Evolutionary conservation across 768 basidiomycete genomes (phyloP).

Genomic region (Suillus placidus): DNA sequence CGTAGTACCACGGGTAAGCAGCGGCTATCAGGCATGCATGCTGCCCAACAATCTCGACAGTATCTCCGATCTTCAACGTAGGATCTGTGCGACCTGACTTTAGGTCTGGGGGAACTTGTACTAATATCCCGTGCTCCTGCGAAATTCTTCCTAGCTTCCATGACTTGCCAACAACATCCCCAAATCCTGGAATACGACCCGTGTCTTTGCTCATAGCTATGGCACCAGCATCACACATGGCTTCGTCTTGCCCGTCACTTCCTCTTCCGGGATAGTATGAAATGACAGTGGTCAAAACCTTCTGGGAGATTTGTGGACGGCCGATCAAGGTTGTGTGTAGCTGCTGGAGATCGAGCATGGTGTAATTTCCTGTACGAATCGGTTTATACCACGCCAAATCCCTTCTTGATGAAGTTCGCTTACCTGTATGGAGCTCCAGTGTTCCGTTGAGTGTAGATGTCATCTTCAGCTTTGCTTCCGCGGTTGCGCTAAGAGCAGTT

Average conservation of each 20-base stretch:
- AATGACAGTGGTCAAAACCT: conserved; percentile 71
- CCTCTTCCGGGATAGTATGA: conserved; percentile 80
- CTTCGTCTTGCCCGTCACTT: conserved; percentile 64
- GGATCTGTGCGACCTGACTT: conserved; percentile 13
- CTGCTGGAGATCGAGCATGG: conserved; percentile 84
- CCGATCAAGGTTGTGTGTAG: conserved; percentile 71
- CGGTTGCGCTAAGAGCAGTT: conserved; percentile 76
- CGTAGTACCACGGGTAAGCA: conserved; percentile 80
- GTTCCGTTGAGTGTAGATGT: conserved; percentile 54
- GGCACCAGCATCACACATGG: conserved; percentile 82
- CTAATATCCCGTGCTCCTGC: conserved; percentile 80
- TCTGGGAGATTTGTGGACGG: conserved; percentile 58
- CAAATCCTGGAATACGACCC: conserved; percentile 71
- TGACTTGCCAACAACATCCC: conserved; percentile 65
- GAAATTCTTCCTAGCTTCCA: conserved; percentile 70
- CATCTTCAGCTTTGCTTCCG: conserved; percentile 48
- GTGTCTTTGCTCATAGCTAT: conserved; percentile 89
- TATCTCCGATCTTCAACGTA: conserved; percentile 56
- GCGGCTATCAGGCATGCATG: conserved; percentile 86
- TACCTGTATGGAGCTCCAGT: conserved; percentile 79
- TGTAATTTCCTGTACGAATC: conserved; percentile 66
- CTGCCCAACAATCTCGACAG: conserved; percentile 77
- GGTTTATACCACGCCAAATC: conserved; percentile 3
- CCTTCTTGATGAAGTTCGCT: conserved; percentile 16
- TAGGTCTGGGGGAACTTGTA: conserved; percentile 33